Evolutionary conservation across 2,329 filamentous ascomycete genomes (phyloP).

Genomic region (Diaporthe eres): DNA sequence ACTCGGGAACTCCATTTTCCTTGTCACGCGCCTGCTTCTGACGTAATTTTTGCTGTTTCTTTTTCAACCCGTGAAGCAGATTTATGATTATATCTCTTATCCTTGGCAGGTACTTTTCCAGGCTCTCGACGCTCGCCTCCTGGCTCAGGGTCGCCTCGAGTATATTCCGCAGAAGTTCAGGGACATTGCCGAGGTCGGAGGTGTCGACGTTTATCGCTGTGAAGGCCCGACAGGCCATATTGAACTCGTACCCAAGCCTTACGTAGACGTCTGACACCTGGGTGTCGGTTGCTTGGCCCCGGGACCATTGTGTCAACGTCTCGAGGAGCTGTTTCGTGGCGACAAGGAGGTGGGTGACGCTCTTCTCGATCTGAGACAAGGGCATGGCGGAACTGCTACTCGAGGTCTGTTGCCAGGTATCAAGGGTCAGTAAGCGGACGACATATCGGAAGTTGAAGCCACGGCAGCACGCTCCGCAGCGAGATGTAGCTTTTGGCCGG

Average conservation of each 20-base stretch:
- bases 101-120: conserved; percentile 92
- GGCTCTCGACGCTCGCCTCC: conserved; percentile 91
- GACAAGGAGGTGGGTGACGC: conserved; percentile 96
- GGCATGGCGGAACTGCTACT: conserved; percentile 75
- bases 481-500: conserved; percentile 9
- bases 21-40: conserved; percentile 73
- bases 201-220: conserved; percentile 97
- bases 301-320: conserved; percentile 97
- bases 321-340: conserved; percentile 98
- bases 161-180: conserved; percentile 89
- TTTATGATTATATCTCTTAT: conserved; percentile 99
- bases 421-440: conserved; percentile 46
- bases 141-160: conserved; percentile 97
- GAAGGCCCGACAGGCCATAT: conserved; percentile 97
- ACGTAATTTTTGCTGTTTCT: conserved; percentile 91
- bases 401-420: conserved; percentile 53
- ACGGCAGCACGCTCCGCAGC: background rate
- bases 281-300: conserved; percentile 89
- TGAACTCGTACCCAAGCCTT: conserved; percentile 97
- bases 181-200: conserved; percentile 92
- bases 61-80: conserved; percentile 93
- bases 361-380: conserved; percentile 98
- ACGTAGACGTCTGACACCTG: conserved; percentile 99
- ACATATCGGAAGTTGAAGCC: background rate
- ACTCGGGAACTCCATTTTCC: conserved; percentile 54